Conservation (phyloP, 2,329 filamentous ascomycete species). For the Fusarium nelsonii region DNA sequence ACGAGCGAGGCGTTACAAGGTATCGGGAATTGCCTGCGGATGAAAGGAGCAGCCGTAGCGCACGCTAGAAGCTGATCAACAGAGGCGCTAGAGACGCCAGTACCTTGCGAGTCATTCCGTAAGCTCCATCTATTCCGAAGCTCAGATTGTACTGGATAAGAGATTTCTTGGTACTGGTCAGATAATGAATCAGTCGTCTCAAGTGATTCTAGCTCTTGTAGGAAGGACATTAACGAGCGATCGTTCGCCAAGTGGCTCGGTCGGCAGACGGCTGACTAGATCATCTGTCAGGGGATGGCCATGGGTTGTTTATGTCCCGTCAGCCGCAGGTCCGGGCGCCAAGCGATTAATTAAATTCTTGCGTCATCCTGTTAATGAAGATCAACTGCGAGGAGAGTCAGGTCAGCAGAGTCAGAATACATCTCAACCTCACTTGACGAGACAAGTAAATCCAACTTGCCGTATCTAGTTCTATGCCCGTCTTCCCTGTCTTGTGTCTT, state of each 20-base stretch:
- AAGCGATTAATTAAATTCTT: no score
- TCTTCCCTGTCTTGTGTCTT: not conserved
- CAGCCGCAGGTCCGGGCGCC: not conserved
- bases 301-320: not conserved
- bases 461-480: not conserved
- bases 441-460: not conserved
- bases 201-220: not conserved
- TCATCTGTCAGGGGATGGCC: not conserved
- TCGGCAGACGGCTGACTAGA: not conserved
- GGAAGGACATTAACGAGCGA: not conserved
- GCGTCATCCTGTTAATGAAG: no score
- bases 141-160: not conserved
- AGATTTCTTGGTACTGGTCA: not conserved
- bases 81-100: not conserved
- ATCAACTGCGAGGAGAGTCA: not conserved
- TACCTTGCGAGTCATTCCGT: not conserved
- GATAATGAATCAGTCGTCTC: not conserved
- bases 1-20: not conserved
- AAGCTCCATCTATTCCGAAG: not conserved
- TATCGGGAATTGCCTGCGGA: not conserved
- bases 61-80: constrained; percentile 6
- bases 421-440: not conserved
- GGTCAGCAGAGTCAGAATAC: not conserved
- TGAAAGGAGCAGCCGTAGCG: not conserved
- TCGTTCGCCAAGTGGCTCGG: not conserved